Percentiles rank a stretch among this genome's conserved stretches.
Evolutionary conservation across 768 basidiomycete genomes (phyloP).

Genomic region (Hydnum rufescens): DNA sequence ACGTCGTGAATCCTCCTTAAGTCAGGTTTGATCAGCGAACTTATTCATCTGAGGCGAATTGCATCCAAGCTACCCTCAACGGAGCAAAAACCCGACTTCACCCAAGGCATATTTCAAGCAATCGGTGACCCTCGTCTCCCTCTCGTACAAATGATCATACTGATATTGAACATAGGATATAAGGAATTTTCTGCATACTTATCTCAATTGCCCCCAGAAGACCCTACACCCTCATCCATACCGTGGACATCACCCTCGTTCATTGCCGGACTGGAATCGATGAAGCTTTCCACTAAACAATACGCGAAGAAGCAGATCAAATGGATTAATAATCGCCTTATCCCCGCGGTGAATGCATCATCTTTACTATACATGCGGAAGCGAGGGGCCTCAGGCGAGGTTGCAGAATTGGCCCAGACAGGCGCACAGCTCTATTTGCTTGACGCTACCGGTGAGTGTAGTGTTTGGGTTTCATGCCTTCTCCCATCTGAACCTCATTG

Average conservation of each 20-base stretch:
- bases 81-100: slow-evolving; percentile 28
- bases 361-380: slow-evolving; percentile 15
- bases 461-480: background rate
- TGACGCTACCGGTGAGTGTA: slow-evolving; percentile 51
- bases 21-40: background rate
- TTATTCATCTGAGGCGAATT: background rate
- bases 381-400: too few species aligned
- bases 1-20: slow-evolving; percentile 1
- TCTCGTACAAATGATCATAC: background rate
- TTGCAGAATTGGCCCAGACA: too few species aligned
- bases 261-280: slow-evolving; percentile 29
- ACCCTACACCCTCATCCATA: slow-evolving; percentile 20
- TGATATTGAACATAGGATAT: slow-evolving; percentile 39
- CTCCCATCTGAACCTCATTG: background rate
- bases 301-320: slow-evolving; percentile 83
- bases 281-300: slow-evolving; percentile 74
- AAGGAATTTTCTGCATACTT: slow-evolving; percentile 71
- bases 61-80: background rate
- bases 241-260: background rate
- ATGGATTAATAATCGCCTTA: slow-evolving; percentile 80
- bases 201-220: slow-evolving; percentile 19
- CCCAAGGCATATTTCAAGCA: slow-evolving; percentile 79
- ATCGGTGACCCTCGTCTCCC: slow-evolving; percentile 44
- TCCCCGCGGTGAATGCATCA: slow-evolving; percentile 47
- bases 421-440: too few species aligned